Percentiles rank a stretch among this genome's conserved stretches.
Evolutionary conservation across 768 basidiomycete species (phyloP).

Genomic region (Kondoa malvinella): DNA sequence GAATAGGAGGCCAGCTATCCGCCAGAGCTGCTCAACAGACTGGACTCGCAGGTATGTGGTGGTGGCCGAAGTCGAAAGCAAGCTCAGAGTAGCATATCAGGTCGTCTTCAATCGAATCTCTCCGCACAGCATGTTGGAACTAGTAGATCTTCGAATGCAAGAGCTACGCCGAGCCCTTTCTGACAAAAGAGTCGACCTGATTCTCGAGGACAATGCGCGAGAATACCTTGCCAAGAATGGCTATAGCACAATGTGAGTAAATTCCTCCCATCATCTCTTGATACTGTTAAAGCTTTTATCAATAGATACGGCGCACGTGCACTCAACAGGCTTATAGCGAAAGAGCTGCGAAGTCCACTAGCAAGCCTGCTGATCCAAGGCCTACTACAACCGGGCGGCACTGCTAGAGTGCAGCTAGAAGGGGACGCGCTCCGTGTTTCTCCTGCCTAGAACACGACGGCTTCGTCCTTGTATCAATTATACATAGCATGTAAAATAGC

Average conservation of each 20-base stretch:
- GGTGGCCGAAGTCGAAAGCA: not conserved
- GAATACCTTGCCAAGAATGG: slow-evolving; percentile 1
- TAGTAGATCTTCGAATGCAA: slow-evolving; percentile 43
- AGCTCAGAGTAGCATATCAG: slow-evolving; percentile 2
- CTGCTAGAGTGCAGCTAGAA: not conserved
- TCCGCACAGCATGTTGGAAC: slow-evolving; percentile 51
- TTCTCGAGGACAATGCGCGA: not conserved
- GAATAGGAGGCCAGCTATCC: slow-evolving; percentile 9
- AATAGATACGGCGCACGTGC: not conserved
- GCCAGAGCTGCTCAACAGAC: slow-evolving; percentile 28
- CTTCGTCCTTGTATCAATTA: too few species aligned
- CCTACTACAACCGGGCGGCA: not conserved
- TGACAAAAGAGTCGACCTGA: not conserved
- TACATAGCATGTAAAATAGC: not conserved
- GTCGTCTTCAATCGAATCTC: slow-evolving; percentile 57
- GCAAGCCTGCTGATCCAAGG: not conserved
- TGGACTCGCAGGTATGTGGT: slow-evolving; percentile 26
- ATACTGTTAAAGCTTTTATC: not conserved
- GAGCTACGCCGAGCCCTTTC: not conserved
- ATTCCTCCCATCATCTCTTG: not conserved
- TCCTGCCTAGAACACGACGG: not conserved
- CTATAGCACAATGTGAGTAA: not conserved
- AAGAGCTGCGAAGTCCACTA: not conserved
- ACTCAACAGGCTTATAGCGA: not conserved
- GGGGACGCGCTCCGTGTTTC: not conserved